Conservation (phyloP, 352 stramenopile genomes). For the Globisporangium viniferum region DNA sequence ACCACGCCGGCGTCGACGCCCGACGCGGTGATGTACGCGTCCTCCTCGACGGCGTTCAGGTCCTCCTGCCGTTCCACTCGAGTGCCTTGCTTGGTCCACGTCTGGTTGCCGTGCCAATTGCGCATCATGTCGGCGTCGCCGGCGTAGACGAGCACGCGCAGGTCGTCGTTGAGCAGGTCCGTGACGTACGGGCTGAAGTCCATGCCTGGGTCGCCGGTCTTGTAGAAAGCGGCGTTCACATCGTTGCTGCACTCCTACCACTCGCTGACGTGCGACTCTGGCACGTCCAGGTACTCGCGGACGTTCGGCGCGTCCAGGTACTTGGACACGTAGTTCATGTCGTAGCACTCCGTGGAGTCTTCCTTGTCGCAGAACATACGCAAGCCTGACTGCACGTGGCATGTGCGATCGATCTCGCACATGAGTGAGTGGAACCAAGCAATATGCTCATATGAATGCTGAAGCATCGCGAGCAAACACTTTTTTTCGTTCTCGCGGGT, state of each 20-base stretch:
- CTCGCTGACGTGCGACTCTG: background rate
- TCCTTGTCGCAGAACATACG: conserved; percentile 15
- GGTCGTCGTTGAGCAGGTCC: conserved; percentile 75
- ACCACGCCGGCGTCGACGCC: too few species aligned
- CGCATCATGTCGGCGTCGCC: conserved; percentile 95
- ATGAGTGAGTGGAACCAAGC: too few species aligned
- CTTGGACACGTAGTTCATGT: too few species aligned
- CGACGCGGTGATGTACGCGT: too few species aligned
- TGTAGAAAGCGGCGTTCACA: conserved; percentile 83
- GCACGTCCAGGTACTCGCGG: conserved; percentile 13
- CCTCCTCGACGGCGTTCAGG: too few species aligned
- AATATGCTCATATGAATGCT: too few species aligned
- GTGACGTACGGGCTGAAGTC: conserved; percentile 85
- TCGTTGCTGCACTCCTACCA: conserved; percentile 77
- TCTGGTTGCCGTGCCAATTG: conserved; percentile 93
- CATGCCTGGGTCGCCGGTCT: conserved; percentile 3
- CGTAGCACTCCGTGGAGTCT: too few species aligned
- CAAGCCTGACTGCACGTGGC: conserved; percentile 7
- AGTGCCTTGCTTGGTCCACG: too few species aligned
- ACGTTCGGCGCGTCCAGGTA: conserved; percentile 7
- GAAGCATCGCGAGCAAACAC: too few species aligned
- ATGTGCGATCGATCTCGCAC: too few species aligned
- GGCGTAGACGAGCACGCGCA: conserved; percentile 93
- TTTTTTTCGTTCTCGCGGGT: too few species aligned
- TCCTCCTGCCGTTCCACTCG: too few species aligned